These are phyloP conservation scores for Apiosordaria backusii DNA, from an alignment of 495 filamentous ascomycete genomes.

Conservation along the genomic window DNA sequence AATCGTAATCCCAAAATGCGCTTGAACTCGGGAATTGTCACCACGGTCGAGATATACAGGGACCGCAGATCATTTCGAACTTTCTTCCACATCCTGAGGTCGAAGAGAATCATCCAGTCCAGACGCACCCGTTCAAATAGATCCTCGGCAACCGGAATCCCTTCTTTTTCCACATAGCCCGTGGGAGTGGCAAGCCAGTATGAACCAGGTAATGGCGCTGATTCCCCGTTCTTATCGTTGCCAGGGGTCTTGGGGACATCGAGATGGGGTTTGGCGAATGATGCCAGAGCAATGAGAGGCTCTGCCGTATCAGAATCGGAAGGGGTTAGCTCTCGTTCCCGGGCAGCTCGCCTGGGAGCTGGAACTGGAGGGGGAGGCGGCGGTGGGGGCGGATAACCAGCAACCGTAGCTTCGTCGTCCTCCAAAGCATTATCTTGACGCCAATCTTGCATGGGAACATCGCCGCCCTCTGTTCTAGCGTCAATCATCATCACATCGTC, in stretches of 20 bases:
- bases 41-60: constrained; percentile 92
- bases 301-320: constrained; percentile 59
- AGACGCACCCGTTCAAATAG: constrained; percentile 81
- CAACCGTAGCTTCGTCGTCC: constrained; percentile 66
- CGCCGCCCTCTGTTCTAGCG: constrained; percentile 46
- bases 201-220: constrained; percentile 52
- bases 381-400: constrained; percentile 62
- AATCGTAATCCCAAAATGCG: constrained; percentile 90
- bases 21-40: constrained; percentile 93
- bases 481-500: constrained; percentile 51
- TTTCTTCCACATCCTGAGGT: constrained; percentile 94
- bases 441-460: constrained; percentile 55
- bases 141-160: constrained; percentile 72
- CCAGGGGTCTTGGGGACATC: constrained; percentile 58
- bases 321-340: constrained; percentile 54
- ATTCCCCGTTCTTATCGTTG: constrained; percentile 27
- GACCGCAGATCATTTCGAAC: constrained; percentile 84
- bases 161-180: constrained; percentile 54
- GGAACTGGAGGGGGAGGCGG: constrained; percentile 56
- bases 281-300: constrained; percentile 51
- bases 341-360: constrained; percentile 32
- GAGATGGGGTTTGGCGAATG: constrained; percentile 52
- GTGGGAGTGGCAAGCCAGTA: constrained; percentile 85
- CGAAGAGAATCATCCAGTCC: constrained; percentile 96
- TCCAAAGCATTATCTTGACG: constrained; percentile 43